Evolutionary conservation across 2,329 filamentous ascomycete genomes (phyloP).

Genomic region (Microthyrium microscopicum): DNA sequence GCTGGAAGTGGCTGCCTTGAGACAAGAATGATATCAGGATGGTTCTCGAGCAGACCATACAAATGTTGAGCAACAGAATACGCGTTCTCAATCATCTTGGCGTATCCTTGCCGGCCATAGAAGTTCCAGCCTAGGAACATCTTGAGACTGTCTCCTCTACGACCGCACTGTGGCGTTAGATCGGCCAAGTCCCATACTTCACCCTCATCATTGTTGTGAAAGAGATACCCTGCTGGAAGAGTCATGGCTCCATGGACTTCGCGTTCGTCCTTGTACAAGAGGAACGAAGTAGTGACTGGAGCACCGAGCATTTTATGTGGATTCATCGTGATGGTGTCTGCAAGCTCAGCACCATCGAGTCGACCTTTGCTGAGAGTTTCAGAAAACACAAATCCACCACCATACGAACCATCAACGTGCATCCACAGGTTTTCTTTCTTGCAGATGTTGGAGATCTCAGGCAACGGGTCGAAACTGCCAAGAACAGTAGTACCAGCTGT

Average conservation of each 20-base stretch:
- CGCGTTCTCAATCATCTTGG: constrained; percentile 43
- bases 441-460: constrained; percentile 53
- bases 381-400: constrained; percentile 68
- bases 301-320: constrained; percentile 96
- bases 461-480: constrained; percentile 73
- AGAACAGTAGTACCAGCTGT: constrained; percentile 90
- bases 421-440: constrained; percentile 64
- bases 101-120: constrained; percentile 64
- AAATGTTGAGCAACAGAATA: constrained; percentile 57
- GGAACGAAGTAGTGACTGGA: constrained; percentile 78
- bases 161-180: constrained; percentile 82
- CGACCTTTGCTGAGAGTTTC: constrained; percentile 40
- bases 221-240: constrained; percentile 62
- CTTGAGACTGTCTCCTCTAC: constrained; percentile 72
- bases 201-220: constrained; percentile 22
- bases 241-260: constrained; percentile 75
- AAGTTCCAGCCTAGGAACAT: constrained; percentile 80
- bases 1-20: constrained; percentile 67
- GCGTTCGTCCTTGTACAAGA: constrained; percentile 60
- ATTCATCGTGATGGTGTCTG: constrained; percentile 73
- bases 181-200: constrained; percentile 76
- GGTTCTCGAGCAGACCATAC: constrained; percentile 38
- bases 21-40: constrained; percentile 51
- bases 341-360: constrained; percentile 53
- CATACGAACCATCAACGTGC: constrained; percentile 88